A percentile compares a stretch with the other conserved stretches of the same genome.
phyloP scores from a whole-genome alignment of 257 asterid species.

The Nicotiana undulata region DNA sequence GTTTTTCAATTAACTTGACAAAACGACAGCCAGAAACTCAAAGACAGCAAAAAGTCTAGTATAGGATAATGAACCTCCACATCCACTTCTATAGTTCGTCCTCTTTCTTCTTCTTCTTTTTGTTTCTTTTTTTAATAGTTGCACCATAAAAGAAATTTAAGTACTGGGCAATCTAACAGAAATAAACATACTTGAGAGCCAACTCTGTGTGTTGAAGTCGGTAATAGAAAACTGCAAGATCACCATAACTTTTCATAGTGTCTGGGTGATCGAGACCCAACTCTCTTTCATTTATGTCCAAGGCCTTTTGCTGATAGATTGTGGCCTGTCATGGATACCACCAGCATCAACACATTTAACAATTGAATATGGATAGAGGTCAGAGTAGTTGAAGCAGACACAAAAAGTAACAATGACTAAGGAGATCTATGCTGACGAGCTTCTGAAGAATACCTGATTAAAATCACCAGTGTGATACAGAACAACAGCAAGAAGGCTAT shows the following conservation, averaged over 20 bases:
- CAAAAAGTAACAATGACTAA: conserved; percentile 1
- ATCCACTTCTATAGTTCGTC: neutral
- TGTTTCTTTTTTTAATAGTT: neutral
- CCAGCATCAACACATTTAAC: conserved; percentile 2
- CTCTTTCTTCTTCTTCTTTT: neutral
- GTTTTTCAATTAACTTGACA: neutral
- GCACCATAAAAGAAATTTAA: neutral
- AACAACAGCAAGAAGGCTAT: conserved; percentile 98
- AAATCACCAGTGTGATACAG: conserved; percentile 98
- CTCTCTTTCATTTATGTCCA: conserved; percentile 96
- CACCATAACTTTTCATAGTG: conserved; percentile 99
- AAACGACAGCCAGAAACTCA: neutral
- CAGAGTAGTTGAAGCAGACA: neutral
- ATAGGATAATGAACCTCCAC: neutral
- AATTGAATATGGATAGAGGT: neutral
- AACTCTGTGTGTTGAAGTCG: conserved; percentile 98
- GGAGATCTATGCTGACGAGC: conserved; percentile 1
- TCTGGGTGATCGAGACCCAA: conserved; percentile 99
- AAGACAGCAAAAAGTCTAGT: neutral
- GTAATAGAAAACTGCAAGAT: conserved; percentile 93
- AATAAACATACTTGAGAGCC: conserved; percentile 61
- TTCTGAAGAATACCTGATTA: conserved; percentile 57
- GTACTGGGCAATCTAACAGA: neutral
- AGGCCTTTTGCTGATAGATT: conserved; percentile 93
- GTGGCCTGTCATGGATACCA: conserved; percentile 53